phyloP scores from a whole-genome alignment of 768 basidiomycete genomes.

The Serendipita vermifera region DNA sequence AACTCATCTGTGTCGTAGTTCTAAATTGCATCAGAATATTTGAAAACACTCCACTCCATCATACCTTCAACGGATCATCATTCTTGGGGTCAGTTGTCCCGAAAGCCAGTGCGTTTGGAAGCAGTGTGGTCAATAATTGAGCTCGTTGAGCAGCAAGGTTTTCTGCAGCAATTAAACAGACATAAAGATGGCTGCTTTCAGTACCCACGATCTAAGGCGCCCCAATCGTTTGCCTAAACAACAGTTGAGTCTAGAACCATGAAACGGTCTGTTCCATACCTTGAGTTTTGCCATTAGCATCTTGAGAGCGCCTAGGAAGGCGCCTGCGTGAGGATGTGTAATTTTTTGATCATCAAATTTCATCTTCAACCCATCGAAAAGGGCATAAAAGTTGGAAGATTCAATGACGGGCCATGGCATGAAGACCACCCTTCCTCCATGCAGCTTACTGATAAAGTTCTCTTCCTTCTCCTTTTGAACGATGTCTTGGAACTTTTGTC shows the following conservation, averaged over 20 bases:
- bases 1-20: constrained; percentile 39
- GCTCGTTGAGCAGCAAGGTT: constrained; percentile 21
- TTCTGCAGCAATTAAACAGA: constrained; percentile 29
- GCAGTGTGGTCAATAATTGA: constrained; percentile 29
- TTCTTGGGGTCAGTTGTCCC: constrained; percentile 36
- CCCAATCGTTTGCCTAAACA: constrained; percentile 48
- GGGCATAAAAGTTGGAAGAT: constrained; percentile 43
- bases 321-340: constrained; percentile 39
- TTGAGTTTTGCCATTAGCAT: constrained; percentile 57
- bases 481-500: constrained; percentile 46
- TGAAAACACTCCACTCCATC: constrained; percentile 15
- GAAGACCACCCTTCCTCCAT: constrained; percentile 41
- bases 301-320: constrained; percentile 46
- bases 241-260: background rate
- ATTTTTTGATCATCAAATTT: constrained; percentile 35
- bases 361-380: constrained; percentile 38
- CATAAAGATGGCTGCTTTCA: background rate
- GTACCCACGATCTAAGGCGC: constrained; percentile 44
- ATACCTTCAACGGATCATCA: constrained; percentile 39
- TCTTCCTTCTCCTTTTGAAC: constrained; percentile 46
- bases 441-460: constrained; percentile 50
- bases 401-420: constrained; percentile 59
- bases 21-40: constrained; percentile 21
- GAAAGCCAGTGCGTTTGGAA: constrained; percentile 37
- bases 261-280: constrained; percentile 24